phyloP scores from a whole-genome alignment of 169 alveolate genomes.

The Cryptosporidium ubiquitum region DNA sequence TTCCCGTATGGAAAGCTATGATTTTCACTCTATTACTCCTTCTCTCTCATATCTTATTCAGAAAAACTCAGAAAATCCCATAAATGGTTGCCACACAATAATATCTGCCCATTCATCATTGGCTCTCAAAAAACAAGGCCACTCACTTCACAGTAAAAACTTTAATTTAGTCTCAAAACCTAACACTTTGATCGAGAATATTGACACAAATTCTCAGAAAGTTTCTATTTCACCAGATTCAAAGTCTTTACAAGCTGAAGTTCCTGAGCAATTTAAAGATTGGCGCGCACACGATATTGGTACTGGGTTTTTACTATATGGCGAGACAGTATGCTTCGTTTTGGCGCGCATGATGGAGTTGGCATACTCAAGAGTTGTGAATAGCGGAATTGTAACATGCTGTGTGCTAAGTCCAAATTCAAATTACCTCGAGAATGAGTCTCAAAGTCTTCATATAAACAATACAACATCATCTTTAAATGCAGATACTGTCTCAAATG shows the following conservation, averaged over 20 bases:
- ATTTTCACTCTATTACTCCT: conserved; percentile 69
- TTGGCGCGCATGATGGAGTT: conserved; percentile 68
- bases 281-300: conserved; percentile 69
- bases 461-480: background rate
- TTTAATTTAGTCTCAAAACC: background rate
- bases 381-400: background rate
- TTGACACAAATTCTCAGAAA: background rate
- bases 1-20: conserved; percentile 22
- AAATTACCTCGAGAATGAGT: background rate
- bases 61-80: background rate
- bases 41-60: conserved; percentile 51
- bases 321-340: conserved; percentile 69
- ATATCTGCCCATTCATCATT: conserved; percentile 51
- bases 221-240: background rate
- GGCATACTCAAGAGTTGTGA: background rate
- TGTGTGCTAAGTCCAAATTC: background rate
- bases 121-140: conserved; percentile 13
- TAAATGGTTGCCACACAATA: conserved; percentile 22
- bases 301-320: conserved; percentile 42
- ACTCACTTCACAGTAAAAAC: background rate
- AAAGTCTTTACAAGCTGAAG: background rate
- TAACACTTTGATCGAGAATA: background rate
- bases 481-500: background rate
- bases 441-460: background rate
- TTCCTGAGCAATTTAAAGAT: conserved; percentile 1